These are phyloP conservation scores for Phaeosphaeria sp. DNA, from an alignment of 2,329 filamentous ascomycete species.

Conservation along the genomic window DNA sequence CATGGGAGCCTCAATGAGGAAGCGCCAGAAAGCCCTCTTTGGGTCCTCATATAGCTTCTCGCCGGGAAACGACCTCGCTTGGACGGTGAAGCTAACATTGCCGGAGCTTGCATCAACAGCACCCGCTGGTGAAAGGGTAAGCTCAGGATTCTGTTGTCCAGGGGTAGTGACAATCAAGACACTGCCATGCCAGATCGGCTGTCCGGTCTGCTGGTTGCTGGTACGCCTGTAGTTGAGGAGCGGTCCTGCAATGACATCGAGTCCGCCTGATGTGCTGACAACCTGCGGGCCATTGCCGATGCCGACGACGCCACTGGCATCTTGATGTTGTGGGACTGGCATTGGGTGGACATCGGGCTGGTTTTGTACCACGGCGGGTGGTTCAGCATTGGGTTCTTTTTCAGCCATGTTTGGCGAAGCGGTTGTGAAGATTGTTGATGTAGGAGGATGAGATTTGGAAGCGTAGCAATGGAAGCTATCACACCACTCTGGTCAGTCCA, in stretches of 20 bases:
- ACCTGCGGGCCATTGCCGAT: conserved; percentile 53
- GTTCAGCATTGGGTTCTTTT: neutral
- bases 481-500: conserved; percentile 16
- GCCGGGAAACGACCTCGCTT: conserved; percentile 50
- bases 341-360: neutral
- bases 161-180: conserved; percentile 82
- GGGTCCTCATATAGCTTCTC: conserved; percentile 67
- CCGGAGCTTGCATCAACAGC: conserved; percentile 29
- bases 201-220: conserved; percentile 58
- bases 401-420: neutral
- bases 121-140: conserved; percentile 64
- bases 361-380: neutral
- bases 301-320: conserved; percentile 39
- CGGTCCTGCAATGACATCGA: conserved; percentile 73
- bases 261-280: conserved; percentile 46
- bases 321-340: conserved; percentile 19
- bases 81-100: conserved; percentile 32
- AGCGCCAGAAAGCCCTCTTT: conserved; percentile 66
- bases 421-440: conserved; percentile 2
- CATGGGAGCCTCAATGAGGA: conserved; percentile 67
- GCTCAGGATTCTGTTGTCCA: conserved; percentile 66
- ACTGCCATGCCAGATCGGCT: conserved; percentile 77
- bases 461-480: conserved; percentile 9
- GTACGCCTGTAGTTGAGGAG: conserved; percentile 80
- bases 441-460: neutral